Evolutionary conservation across 2,329 filamentous ascomycete species (phyloP).

Genomic region (Metarhizium guizhouense): DNA sequence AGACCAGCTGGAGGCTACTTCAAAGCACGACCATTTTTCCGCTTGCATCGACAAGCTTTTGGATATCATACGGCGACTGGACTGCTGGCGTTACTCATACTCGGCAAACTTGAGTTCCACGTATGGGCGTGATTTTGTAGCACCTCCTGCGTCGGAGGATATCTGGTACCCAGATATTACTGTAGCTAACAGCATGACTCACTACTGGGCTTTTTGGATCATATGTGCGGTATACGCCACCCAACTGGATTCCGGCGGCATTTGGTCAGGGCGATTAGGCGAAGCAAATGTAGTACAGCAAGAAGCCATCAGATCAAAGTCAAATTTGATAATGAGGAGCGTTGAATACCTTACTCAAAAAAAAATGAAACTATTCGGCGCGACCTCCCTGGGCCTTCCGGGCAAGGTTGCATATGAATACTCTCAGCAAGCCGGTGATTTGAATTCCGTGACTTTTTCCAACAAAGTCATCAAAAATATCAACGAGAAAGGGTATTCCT

Average conservation of each 20-base stretch:
- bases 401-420: conserved; percentile 13
- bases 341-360: conserved; percentile 28
- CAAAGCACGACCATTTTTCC: background rate
- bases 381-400: conserved; percentile 24
- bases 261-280: conserved; percentile 7
- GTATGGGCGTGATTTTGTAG: background rate
- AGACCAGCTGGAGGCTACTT: background rate
- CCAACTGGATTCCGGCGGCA: conserved; percentile 4
- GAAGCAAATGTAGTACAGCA: background rate
- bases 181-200: conserved; percentile 26
- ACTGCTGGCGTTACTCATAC: background rate
- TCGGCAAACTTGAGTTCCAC: background rate
- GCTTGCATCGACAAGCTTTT: background rate
- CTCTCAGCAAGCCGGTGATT: background rate
- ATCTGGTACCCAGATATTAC: conserved; percentile 26
- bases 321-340: conserved; percentile 17
- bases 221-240: conserved; percentile 23
- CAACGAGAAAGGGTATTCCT: background rate
- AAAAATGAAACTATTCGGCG: conserved; percentile 29
- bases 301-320: background rate
- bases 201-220: conserved; percentile 28
- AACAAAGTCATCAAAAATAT: background rate
- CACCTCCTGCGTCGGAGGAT: background rate
- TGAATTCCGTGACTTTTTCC: background rate
- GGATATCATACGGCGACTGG: background rate